Evolutionary conservation across 768 basidiomycete genomes (phyloP).

Genomic region (Termitomyces sp.): DNA sequence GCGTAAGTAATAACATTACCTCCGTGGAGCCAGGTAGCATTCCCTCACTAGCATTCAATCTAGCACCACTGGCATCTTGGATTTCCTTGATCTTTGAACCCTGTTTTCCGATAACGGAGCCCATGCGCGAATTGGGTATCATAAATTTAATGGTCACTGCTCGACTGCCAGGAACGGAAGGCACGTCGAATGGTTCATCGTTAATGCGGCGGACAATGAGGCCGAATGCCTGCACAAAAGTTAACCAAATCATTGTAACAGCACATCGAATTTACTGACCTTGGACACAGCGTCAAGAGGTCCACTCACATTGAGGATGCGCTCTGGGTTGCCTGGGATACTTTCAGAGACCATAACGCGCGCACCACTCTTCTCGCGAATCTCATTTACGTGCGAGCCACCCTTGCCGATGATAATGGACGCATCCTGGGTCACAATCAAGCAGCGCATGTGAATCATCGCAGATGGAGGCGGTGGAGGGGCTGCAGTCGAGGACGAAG

Average conservation of each 20-base stretch:
- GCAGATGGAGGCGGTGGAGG: conserved; percentile 60
- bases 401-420: conserved; percentile 98
- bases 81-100: conserved; percentile 99
- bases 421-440: conserved; percentile 99
- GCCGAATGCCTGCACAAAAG: conserved; percentile 78
- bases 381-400: conserved; percentile 97
- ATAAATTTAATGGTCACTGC: conserved; percentile 99
- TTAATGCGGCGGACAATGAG: conserved; percentile 98
- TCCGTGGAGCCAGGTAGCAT: conserved; percentile 99
- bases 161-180: conserved; percentile 95
- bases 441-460: conserved; percentile 94
- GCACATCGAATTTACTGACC: conserved; percentile 30
- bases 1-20: conserved; percentile 42
- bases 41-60: conserved; percentile 94
- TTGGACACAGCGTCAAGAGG: conserved; percentile 98
- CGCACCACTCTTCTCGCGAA: conserved; percentile 95
- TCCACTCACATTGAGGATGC: conserved; percentile 95
- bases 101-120: conserved; percentile 96
- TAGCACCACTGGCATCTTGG: conserved; percentile 95
- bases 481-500: conserved; percentile 47
- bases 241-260: background rate
- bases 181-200: conserved; percentile 97
- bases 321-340: conserved; percentile 98
- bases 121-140: conserved; percentile 99
- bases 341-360: conserved; percentile 97